phyloP scores from a whole-genome alignment of 2,329 filamentous ascomycete genomes.

The Fusarium odoratissimum region DNA sequence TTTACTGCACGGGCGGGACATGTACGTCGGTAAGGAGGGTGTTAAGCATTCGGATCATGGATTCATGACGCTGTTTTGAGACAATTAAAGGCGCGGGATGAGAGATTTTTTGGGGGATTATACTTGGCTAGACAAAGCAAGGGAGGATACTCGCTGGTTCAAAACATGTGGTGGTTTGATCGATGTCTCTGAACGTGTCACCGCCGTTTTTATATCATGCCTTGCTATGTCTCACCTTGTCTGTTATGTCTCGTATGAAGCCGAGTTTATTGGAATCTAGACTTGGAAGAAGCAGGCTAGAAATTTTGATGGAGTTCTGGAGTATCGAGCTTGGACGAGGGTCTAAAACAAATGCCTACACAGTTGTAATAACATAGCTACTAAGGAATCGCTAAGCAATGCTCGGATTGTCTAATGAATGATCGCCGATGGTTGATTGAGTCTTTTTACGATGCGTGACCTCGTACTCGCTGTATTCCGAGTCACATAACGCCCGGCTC shows the following conservation, averaged over 20 bases:
- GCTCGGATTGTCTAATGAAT: not conserved
- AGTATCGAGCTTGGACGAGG: slow-evolving; percentile 2
- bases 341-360: slow-evolving; percentile 14
- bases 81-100: slow-evolving; percentile 8
- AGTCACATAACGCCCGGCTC: slow-evolving; percentile 25
- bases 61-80: slow-evolving; percentile 22
- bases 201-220: slow-evolving; percentile 36
- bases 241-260: slow-evolving; percentile 19
- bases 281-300: slow-evolving; percentile 22
- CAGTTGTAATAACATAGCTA: slow-evolving; percentile 6
- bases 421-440: slow-evolving; percentile 1
- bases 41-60: slow-evolving; percentile 5
- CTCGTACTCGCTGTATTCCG: slow-evolving; percentile 16
- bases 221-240: slow-evolving; percentile 31
- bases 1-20: slow-evolving; percentile 62
- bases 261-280: slow-evolving; percentile 5
- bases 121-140: slow-evolving; percentile 32
- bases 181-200: slow-evolving; percentile 28
- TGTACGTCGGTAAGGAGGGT: slow-evolving; percentile 38
- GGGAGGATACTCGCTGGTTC: slow-evolving; percentile 21
- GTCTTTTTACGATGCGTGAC: slow-evolving; percentile 2
- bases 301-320: slow-evolving; percentile 21
- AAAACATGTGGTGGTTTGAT: slow-evolving; percentile 25
- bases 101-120: not conserved
- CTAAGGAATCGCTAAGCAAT: not conserved